phyloP scores from a whole-genome alignment of 306 rosid species.

The Vachellia collinsii region DNA sequence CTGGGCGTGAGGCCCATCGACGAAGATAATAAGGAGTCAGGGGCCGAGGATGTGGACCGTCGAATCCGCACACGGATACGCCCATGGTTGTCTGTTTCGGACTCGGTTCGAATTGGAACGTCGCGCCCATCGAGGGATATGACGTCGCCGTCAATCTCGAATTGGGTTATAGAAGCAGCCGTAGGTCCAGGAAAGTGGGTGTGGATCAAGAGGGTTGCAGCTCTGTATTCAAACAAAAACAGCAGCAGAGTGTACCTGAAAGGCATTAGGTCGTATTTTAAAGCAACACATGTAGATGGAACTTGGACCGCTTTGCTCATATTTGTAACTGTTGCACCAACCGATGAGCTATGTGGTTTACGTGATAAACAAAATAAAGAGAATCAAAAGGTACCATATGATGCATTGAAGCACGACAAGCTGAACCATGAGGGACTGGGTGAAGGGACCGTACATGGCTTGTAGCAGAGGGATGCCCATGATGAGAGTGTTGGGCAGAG shows the following conservation, averaged over 20 bases:
- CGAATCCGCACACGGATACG: conserved; percentile 39
- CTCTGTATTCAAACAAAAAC: conserved; percentile 77
- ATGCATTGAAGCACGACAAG: conserved; percentile 89
- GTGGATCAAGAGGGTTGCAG: conserved; percentile 48
- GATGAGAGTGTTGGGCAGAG: conserved; percentile 84
- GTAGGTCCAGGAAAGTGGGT: conserved; percentile 67
- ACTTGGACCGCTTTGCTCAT: background rate
- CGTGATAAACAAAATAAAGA: background rate
- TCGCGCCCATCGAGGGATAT: conserved; percentile 76
- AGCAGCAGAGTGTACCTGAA: conserved; percentile 62
- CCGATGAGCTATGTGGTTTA: background rate
- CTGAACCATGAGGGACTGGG: conserved; percentile 82
- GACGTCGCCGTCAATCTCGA: conserved; percentile 79
- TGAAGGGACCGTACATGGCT: conserved; percentile 85
- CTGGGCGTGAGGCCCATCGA: conserved; percentile 60
- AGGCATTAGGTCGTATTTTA: background rate
- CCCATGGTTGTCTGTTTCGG: conserved; percentile 76
- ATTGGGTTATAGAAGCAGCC: conserved; percentile 71
- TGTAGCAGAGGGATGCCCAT: conserved; percentile 94
- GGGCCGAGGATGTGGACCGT: conserved; percentile 56
- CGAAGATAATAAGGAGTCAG: conserved; percentile 23
- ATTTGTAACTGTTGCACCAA: background rate
- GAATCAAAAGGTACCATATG: conserved; percentile 56
- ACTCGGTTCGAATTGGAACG: conserved; percentile 56
- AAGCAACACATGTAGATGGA: background rate